Percentiles rank a stretch among this genome's conserved stretches.
These are phyloP conservation scores for Lophium mytilinum DNA, from an alignment of 495 filamentous ascomycete genomes.

Conservation along the genomic window DNA sequence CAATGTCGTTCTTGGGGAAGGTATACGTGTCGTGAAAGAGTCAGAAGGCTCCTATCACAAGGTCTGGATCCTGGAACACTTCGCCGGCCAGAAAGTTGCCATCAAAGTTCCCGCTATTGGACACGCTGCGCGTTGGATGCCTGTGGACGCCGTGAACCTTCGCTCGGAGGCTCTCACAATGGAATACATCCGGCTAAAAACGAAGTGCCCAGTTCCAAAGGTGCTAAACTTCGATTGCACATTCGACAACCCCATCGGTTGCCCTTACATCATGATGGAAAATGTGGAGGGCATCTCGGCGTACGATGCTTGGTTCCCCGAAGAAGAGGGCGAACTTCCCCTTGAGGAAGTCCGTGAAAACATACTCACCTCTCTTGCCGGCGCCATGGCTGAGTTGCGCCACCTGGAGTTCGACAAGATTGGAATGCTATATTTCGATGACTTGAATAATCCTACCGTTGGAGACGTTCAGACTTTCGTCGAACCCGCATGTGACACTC, in stretches of 20 bases:
- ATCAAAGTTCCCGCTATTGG: constrained; percentile 3
- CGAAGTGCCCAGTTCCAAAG: constrained; percentile 3
- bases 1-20: no score
- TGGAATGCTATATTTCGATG: background rate
- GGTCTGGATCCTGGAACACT: no score
- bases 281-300: background rate
- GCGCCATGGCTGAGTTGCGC: background rate
- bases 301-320: background rate
- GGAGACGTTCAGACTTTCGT: no score
- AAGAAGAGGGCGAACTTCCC: background rate
- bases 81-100: background rate
- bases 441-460: background rate
- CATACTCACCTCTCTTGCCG: background rate
- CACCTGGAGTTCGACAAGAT: background rate
- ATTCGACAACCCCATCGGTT: constrained; percentile 1
- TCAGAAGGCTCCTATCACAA: no score
- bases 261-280: constrained; percentile 14
- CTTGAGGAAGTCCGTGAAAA: background rate
- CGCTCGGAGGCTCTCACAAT: constrained; percentile 2
- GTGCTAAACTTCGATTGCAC: background rate
- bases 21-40: no score
- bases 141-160: constrained; percentile 3
- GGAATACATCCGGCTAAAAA: constrained; percentile 1
- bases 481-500: no score
- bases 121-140: background rate